phyloP scores from a whole-genome alignment of 2,329 filamentous ascomycete species.

The Hypoxylon sp. region DNA sequence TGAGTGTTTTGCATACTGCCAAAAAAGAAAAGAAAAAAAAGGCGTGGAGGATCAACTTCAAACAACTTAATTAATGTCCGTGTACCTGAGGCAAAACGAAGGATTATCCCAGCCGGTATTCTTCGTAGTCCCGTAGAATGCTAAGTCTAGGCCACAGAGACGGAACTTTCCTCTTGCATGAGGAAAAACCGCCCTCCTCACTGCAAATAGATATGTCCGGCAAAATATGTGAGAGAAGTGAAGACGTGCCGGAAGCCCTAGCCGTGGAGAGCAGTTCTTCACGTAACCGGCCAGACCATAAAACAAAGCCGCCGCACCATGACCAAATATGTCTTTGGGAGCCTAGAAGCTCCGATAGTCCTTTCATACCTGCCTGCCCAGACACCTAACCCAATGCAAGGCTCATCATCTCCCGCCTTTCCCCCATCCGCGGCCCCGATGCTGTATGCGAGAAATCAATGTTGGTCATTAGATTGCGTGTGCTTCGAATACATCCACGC shows the following conservation, averaged over 20 bases:
- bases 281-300: slow-evolving; percentile 30
- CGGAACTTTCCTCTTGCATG: slow-evolving; percentile 1
- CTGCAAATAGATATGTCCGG: slow-evolving; percentile 34
- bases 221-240: slow-evolving; percentile 43
- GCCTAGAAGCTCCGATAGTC: slow-evolving; percentile 46
- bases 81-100: slow-evolving; percentile 39
- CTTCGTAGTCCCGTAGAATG: slow-evolving; percentile 22
- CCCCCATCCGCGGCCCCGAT: slow-evolving; percentile 38
- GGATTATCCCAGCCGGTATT: slow-evolving; percentile 30
- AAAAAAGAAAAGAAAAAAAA: not conserved
- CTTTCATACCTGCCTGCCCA: slow-evolving; percentile 42
- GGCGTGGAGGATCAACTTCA: slow-evolving; percentile 4
- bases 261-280: slow-evolving; percentile 19
- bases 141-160: slow-evolving; percentile 18
- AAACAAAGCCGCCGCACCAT: slow-evolving; percentile 37
- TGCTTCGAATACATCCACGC: slow-evolving; percentile 36
- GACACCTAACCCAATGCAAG: slow-evolving; percentile 46
- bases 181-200: slow-evolving; percentile 26
- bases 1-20: too few relatives aligned
- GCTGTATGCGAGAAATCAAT: slow-evolving; percentile 47
- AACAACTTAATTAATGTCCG: slow-evolving; percentile 40
- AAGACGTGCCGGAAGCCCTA: slow-evolving; percentile 28
- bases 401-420: slow-evolving; percentile 35
- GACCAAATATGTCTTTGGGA: slow-evolving; percentile 37
- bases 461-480: slow-evolving; percentile 44